A percentile compares a stretch with the other conserved stretches of the same genome.
Conservation (phyloP, 2,329 filamentous ascomycete genomes). For the Colletotrichum sp. region DNA sequence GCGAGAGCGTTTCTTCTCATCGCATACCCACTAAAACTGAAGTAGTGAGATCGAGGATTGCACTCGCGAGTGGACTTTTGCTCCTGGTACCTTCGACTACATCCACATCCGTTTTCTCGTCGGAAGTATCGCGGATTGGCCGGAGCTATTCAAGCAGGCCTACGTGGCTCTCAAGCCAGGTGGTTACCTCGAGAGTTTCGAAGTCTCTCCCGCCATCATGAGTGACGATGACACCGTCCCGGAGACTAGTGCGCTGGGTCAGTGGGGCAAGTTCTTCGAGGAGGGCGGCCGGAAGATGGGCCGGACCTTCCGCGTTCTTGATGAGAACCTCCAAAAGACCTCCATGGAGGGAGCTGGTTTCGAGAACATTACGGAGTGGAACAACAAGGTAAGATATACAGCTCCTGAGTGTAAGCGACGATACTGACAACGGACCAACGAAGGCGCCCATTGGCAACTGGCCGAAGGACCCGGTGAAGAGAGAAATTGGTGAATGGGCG, state of each 20-base stretch:
- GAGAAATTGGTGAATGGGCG: conserved; percentile 40
- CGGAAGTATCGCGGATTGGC: conserved; percentile 59
- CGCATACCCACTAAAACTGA: conserved; percentile 10
- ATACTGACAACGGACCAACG: background rate
- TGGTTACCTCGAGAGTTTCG: conserved; percentile 45
- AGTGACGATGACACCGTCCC: conserved; percentile 34
- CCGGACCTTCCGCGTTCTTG: conserved; percentile 32
- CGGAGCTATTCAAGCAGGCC: conserved; percentile 51
- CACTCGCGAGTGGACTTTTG: conserved; percentile 53
- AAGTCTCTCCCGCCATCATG: conserved; percentile 31
- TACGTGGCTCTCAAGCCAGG: conserved; percentile 56
- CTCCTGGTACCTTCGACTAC: conserved; percentile 56
- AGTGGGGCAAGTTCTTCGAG: conserved; percentile 37
- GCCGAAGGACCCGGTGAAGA: conserved; percentile 39
- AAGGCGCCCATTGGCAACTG: conserved; percentile 40
- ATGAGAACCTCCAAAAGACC: conserved; percentile 32
- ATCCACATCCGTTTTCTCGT: conserved; percentile 61
- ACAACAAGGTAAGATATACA: conserved; percentile 18
- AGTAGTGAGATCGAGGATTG: conserved; percentile 63
- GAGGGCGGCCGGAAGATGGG: conserved; percentile 36
- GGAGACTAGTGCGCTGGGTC: conserved; percentile 31
- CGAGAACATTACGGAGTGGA: conserved; percentile 23
- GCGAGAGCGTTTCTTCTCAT: background rate
- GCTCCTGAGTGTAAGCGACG: background rate
- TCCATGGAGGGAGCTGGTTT: conserved; percentile 35